Evolutionary conservation across 2,329 filamentous ascomycete species (phyloP), one percentile per base, ranked within the genome.

Genomic region (Diaporthe humulicola): DNA sequence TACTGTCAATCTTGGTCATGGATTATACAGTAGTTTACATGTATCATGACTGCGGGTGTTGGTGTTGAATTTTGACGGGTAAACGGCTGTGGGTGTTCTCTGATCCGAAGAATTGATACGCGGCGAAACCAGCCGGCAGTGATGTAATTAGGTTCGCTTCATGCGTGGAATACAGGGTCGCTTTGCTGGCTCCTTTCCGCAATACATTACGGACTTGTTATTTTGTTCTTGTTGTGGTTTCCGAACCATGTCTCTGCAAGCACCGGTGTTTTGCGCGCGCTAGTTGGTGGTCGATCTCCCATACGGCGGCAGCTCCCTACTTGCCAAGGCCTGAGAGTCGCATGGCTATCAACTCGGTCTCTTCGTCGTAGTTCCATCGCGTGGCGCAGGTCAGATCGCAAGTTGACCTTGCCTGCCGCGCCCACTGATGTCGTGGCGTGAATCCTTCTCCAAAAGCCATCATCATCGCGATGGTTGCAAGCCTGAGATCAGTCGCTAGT

Each of bases 401-500:
- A 40, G 48, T 69, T 25, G 48, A 48, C 10, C 48, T 69, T 69
- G 64, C 64, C 64, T 69, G 64, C 64, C 64, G 64, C 48, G 30
- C 22, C 19, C 10, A 10, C 22, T 52, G 61, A 28, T 52, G 61
- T 67, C 64, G 64, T 69, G 64, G 64, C 64, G 45, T 25, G 64
- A 54, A 69, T 69, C 64, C 64, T 69, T 22, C 48, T 54, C 30
- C n/a, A 69, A 22, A 38, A 61, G 45, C 45, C 45, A 28, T 28
- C 48, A 69, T 28, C 64, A 54, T 54, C 33, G 8, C 52, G 4
- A 54, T 14, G 48, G 64, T 33, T 45, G 64, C 48, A 40, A 54
- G 48, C 48, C n/a, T 54, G 64, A 52, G n/a, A n/a, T 19, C 33
- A 40, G 48, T 69, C 64, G 48, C 64, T 69, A 69, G 64, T 69